Base-by-base conservation (phyloP, 2,329 filamentous ascomycete species). In the Phyllosticta citriasiana region DNA sequence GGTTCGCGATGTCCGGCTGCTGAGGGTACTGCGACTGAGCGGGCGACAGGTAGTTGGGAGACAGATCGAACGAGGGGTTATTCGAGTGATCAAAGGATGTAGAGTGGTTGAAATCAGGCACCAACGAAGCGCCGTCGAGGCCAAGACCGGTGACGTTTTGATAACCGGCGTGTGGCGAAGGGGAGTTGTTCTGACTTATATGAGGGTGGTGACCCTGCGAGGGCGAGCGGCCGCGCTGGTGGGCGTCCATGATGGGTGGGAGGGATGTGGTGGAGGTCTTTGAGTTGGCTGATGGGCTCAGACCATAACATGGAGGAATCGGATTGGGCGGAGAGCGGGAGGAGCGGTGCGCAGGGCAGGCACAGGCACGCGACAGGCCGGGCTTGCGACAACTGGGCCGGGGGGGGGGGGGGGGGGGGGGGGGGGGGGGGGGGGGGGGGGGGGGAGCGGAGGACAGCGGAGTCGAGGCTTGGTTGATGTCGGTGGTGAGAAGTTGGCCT, bases 181-280 rank as follows among this genome's bases (percentile, higher is more conserved):
- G 83, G 68, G 85, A 87, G 73, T 84, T 84, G 66, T 78, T 82
- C 73, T 84, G 84, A 73, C 82, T 88, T 86, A 88, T 87, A 85
- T 84, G 80, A 77, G 78, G 72, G 71, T 68, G 72, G 67, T 82
- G 80, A 65, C 79, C 79, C 70, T 79, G 78, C 69, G 85, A 86
- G 66, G 81, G 82, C 67, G 85, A 87, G 70, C 84, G 84, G 71
- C 83, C 83, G 72, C 82, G 78, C 70, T 81, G 79, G 73, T 79
- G 77, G 75, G 76, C 74, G 76, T 84, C 81, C 80, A 83, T 82
- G 63, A 66, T 57, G 60, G 63, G 24, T 2, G 33, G 33, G 33
- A 40, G 33, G 33, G 33, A 40, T 40, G 53, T 69, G 69, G 68
- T 68, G 65, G 68, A 71, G 71, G 70, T 65, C 66, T 67, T 66